These are phyloP conservation scores for Isatis lusitanica DNA, from an alignment of 441 rosid species.

Conservation along the genomic window DNA sequence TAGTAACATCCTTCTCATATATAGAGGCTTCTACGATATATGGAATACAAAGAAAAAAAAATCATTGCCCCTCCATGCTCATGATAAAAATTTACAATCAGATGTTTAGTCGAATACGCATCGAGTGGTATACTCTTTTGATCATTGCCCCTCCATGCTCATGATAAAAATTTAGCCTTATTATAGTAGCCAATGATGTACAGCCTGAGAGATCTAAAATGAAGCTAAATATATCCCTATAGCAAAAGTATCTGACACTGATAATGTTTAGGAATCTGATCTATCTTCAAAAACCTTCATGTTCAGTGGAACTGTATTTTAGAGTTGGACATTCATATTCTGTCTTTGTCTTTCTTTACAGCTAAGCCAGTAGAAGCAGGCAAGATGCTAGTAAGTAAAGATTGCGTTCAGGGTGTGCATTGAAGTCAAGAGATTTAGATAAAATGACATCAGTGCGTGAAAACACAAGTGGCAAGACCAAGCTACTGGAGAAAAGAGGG, in stretches of 20 bases:
- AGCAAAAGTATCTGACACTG: background rate
- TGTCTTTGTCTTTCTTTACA: constrained; percentile 12
- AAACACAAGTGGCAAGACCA: constrained; percentile 8
- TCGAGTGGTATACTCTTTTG: background rate
- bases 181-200: constrained; percentile 11
- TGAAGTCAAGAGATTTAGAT: constrained; percentile 12
- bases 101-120: background rate
- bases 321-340: constrained; percentile 17
- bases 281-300: background rate
- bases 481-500: constrained; percentile 9
- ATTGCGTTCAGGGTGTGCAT: background rate
- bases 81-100: too few relatives aligned
- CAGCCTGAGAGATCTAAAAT: background rate
- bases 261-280: background rate
- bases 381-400: background rate
- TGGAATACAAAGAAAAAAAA: background rate
- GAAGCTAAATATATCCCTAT: constrained; percentile 1
- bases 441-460: background rate
- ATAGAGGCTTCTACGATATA: background rate
- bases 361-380: constrained; percentile 18
- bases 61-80: too few relatives aligned
- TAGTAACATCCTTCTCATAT: constrained; percentile 10
- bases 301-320: background rate
- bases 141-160: background rate
- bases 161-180: constrained; percentile 1